phyloP scores from a whole-genome alignment of 108 stramenopile genomes.

The Schizochytrium sp. region DNA sequence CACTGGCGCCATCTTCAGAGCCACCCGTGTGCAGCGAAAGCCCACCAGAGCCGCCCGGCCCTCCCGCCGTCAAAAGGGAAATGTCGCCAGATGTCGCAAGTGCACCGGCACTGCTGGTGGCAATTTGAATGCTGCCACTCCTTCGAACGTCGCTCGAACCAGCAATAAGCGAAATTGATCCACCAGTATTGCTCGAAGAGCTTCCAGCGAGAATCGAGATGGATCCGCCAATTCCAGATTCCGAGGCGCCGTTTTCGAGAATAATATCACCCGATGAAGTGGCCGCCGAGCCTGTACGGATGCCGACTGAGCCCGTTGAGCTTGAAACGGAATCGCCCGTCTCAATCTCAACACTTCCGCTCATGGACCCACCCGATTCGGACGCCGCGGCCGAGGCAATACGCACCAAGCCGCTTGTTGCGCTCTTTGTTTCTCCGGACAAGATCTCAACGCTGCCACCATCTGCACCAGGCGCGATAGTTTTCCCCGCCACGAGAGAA shows the following conservation, averaged over 20 bases:
- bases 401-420: slow-evolving; percentile 27
- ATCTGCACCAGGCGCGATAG: neutral
- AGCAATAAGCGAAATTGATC: neutral
- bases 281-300: neutral
- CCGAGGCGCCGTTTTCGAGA: neutral
- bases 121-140: neutral
- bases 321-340: neutral
- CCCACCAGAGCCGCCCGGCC: neutral
- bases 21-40: neutral
- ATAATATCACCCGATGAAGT: neutral
- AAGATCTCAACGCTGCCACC: slow-evolving; percentile 28
- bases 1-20: neutral
- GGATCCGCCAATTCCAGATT: neutral
- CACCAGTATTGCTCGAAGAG: neutral
- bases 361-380: slow-evolving; percentile 14
- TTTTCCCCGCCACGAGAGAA: neutral
- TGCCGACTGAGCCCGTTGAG: neutral
- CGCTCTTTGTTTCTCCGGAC: neutral
- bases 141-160: neutral
- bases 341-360: neutral
- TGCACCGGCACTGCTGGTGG: neutral
- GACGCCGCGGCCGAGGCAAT: slow-evolving; percentile 28
- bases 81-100: neutral
- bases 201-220: neutral
- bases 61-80: neutral